Conservation (phyloP, 1,139 yeast genomes). For the Meyerozyma elateridarum region DNA sequence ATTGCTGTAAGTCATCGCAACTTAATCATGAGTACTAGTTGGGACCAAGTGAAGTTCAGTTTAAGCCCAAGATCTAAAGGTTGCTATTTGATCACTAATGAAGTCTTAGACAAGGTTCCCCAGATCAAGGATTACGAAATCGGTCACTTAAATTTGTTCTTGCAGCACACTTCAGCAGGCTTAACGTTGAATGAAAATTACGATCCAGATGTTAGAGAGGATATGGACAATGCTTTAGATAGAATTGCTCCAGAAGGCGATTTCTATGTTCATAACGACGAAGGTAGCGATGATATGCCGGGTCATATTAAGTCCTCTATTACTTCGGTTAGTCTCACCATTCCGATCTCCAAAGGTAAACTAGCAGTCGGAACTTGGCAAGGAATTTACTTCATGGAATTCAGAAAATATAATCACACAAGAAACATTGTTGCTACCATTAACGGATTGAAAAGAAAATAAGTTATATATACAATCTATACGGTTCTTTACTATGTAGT, state of each 20-base stretch:
- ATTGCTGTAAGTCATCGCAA: not conserved
- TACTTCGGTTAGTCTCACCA: conserved; percentile 59
- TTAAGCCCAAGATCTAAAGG: conserved; percentile 61
- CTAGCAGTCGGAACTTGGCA: conserved; percentile 82
- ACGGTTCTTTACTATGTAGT: not conserved
- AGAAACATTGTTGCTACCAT: conserved; percentile 70
- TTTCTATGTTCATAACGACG: conserved; percentile 61
- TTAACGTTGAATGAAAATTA: conserved; percentile 73
- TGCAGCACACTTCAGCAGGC: conserved; percentile 79
- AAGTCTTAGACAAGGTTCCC: conserved; percentile 51
- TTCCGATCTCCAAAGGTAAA: conserved; percentile 66
- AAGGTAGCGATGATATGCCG: conserved; percentile 82
- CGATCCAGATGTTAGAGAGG: conserved; percentile 72
- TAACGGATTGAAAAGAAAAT: conserved; percentile 46
- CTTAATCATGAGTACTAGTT: conserved; percentile 14
- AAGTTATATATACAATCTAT: conserved; percentile 1
- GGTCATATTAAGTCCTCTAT: conserved; percentile 68
- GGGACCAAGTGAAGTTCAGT: conserved; percentile 56
- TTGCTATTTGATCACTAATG: conserved; percentile 66
- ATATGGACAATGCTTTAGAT: conserved; percentile 60
- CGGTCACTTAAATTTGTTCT: conserved; percentile 62
- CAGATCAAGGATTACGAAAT: conserved; percentile 55
- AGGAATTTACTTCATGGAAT: conserved; percentile 73
- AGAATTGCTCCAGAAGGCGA: conserved; percentile 69
- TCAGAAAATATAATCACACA: conserved; percentile 58